Evolutionary conservation across 371 early-diverging fungal species (phyloP).

Genomic region (Batrachochytrium dendrobatidis): DNA sequence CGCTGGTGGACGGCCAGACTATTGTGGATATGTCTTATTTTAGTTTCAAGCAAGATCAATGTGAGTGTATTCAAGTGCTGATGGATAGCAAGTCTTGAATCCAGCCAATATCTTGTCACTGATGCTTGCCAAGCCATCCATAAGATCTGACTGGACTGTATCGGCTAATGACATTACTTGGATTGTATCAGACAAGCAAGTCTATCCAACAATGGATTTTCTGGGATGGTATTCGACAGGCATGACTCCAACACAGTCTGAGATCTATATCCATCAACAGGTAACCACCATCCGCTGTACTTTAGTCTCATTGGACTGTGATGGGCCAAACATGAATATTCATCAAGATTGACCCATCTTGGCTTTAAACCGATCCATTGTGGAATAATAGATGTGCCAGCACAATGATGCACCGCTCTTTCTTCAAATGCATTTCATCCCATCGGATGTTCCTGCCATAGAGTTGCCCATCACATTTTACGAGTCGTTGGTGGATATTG

Average conservation of each 20-base stretch:
- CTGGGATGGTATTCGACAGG: slow-evolving; percentile 83
- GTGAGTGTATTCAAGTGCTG: slow-evolving; percentile 41
- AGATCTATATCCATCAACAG: slow-evolving; percentile 68
- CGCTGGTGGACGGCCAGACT: slow-evolving; percentile 31
- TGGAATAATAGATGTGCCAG: slow-evolving; percentile 47
- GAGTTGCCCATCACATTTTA: slow-evolving; percentile 73
- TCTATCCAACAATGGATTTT: slow-evolving; percentile 74
- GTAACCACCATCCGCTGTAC: too few species aligned
- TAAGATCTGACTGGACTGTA: too few species aligned
- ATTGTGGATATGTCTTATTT: slow-evolving; percentile 55
- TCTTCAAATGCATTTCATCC: slow-evolving; percentile 57
- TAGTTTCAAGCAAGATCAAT: slow-evolving; percentile 65
- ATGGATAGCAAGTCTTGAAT: too few species aligned
- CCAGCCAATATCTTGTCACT: too few species aligned
- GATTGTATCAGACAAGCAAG: slow-evolving; percentile 74
- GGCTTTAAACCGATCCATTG: too few species aligned
- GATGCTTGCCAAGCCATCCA: too few species aligned
- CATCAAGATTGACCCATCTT: too few species aligned
- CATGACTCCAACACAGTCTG: slow-evolving; percentile 46
- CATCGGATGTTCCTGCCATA: slow-evolving; percentile 20
- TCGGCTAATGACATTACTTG: too few species aligned
- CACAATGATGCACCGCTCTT: slow-evolving; percentile 72
- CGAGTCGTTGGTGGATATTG: slow-evolving; percentile 69
- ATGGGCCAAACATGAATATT: too few species aligned
- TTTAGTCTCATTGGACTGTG: too few species aligned